phyloP scores from a whole-genome alignment of 2,329 filamentous ascomycete species.

The Diaporthe sp. region DNA sequence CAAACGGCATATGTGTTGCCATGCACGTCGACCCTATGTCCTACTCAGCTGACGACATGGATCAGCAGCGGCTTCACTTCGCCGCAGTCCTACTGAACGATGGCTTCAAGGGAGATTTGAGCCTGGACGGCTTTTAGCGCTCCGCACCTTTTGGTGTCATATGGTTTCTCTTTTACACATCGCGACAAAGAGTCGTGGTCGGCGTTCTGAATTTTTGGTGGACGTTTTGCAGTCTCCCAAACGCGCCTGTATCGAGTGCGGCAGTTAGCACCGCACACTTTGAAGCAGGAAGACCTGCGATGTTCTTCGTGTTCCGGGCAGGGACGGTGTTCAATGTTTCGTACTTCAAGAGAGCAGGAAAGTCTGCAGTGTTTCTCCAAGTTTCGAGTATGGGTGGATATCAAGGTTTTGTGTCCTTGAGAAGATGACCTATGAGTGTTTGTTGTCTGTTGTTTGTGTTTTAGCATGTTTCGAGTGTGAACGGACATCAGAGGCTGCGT shows the following conservation, averaged over 20 bases:
- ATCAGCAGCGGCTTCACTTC: constrained; percentile 68
- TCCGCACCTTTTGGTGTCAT: not conserved
- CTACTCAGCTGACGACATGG: constrained; percentile 66
- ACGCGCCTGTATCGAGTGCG: not conserved
- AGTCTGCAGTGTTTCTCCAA: not conserved
- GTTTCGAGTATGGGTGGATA: not conserved
- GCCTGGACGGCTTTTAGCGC: constrained; percentile 51
- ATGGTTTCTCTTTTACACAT: not conserved
- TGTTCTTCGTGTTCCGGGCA: not conserved
- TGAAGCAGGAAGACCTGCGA: not conserved
- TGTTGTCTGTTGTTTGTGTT: not conserved
- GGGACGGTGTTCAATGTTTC: not conserved
- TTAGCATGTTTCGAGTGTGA: not conserved
- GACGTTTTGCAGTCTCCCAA: not conserved
- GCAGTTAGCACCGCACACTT: not conserved
- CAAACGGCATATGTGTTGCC: constrained; percentile 74
- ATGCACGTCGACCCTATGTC: constrained; percentile 62
- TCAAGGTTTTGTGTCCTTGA: not conserved
- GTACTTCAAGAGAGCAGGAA: not conserved
- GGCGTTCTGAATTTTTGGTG: not conserved
- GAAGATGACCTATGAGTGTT: not conserved
- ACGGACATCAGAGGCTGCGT: not conserved
- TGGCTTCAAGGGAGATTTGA: constrained; percentile 72
- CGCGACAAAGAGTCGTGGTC: not conserved
- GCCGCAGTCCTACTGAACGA: constrained; percentile 74